Base-by-base conservation (phyloP, 352 stramenopile genomes). In the Pythium graminicola region DNA sequence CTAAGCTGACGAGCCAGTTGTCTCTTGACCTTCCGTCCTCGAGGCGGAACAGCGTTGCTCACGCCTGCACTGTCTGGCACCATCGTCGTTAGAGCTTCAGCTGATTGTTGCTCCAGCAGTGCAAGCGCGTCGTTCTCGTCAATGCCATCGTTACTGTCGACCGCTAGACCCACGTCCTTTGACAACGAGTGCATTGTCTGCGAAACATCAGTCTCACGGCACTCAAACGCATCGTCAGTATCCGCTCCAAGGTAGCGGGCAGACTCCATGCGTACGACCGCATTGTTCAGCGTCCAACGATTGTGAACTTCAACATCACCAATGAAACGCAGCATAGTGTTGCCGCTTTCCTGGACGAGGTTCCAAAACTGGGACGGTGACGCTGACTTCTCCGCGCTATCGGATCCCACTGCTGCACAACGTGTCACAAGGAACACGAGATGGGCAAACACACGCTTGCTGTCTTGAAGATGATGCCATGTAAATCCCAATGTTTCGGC, bases 281-380 rank as follows among this genome's bases (percentile, higher is more conserved):
- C 46, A 2, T 64, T 50, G 33, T 83, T 85, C 1, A 88, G 46
- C 8, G 58, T 62, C 75, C 73, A 91, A 1, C 80, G 80, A 26
- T 67, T 64, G 52, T 77, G 67, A 13, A 73, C 79, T 6, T 88
- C 80, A 28, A 88, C 39, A 40, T 90, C 80, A 0, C 76, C 80
- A 50, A 90, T 71, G 17, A 72, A 72, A 6, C 64, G 64, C 24
- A 70, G 49, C 66, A 80, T 78, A 11, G 71, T 56, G 5, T 69
- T 49, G 1, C 75, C 75, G 49, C 73, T 76, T n/a, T n/a, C n/a
- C n/a, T n/a, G n/a, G n/a, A n/a, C n/a, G n/a, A n/a, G n/a, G n/a
- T n/a, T n/a, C 76, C 76, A 90, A 32, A 79, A 76, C 4, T 60
- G 76, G n/a, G 75, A 81, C 14, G 73, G 67, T 6, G 75, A 75